Percentiles rank a stretch among this genome's conserved stretches.
phyloP scores from a whole-genome alignment of 495 filamentous ascomycete genomes.

The Penicillium maclennaniae region DNA sequence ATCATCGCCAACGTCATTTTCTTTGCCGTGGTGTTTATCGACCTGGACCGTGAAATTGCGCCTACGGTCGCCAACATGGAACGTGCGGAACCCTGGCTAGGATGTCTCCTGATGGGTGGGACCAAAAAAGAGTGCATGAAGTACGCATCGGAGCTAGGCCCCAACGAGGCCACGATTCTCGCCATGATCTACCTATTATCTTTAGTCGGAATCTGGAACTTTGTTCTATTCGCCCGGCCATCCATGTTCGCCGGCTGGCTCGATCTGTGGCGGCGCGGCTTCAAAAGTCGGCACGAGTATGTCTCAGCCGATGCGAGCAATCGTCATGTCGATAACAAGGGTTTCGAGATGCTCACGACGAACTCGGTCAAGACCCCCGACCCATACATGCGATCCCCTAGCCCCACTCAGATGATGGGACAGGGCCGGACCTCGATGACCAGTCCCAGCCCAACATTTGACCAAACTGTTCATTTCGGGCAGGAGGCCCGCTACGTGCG shows the following conservation, averaged over 20 bases:
- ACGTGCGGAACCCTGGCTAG: conserved; percentile 63
- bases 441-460: conserved; percentile 29
- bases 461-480: conserved; percentile 40
- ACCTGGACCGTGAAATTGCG: conserved; percentile 67
- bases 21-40: conserved; percentile 85
- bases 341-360: conserved; percentile 76
- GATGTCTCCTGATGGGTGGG: conserved; percentile 60
- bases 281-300: conserved; percentile 61
- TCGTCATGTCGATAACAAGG: conserved; percentile 58
- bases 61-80: conserved; percentile 48
- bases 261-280: conserved; percentile 53
- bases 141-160: conserved; percentile 44
- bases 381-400: conserved; percentile 38
- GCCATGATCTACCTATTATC: conserved; percentile 78
- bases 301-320: conserved; percentile 78
- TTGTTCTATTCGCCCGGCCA: conserved; percentile 73
- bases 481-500: conserved; percentile 52
- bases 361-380: conserved; percentile 37
- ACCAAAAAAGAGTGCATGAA: conserved; percentile 63
- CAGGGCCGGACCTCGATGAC: conserved; percentile 12
- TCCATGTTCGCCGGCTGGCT: conserved; percentile 83
- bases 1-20: conserved; percentile 88
- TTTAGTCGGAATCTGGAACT: conserved; percentile 80
- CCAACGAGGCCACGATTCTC: conserved; percentile 72
- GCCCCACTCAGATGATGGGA: conserved; percentile 24